Evolutionary conservation across 1,284 basidiomycete species (phyloP).

Genomic region (Boletus albobrunnescens): DNA sequence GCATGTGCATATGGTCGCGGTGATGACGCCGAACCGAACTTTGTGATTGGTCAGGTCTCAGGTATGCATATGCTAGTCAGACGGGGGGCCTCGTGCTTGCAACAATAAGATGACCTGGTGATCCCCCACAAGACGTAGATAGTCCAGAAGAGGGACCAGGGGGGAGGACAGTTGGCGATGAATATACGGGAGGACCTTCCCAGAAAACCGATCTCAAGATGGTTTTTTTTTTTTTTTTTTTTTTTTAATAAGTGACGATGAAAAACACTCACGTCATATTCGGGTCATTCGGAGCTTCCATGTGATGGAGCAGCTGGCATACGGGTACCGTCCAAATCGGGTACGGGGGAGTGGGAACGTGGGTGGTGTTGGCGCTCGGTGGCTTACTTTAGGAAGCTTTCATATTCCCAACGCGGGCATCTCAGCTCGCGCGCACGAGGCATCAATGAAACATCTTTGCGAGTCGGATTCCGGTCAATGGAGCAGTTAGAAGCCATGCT

Average conservation of each 20-base stretch:
- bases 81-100: conserved; percentile 12
- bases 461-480: conserved; percentile 35
- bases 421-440: conserved; percentile 53
- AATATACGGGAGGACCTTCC: neutral
- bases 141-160: neutral
- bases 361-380: neutral
- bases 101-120: neutral
- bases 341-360: conserved; percentile 4
- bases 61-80: neutral
- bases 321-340: conserved; percentile 3
- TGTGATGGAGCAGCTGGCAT: conserved; percentile 41
- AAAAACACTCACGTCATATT: conserved; percentile 2
- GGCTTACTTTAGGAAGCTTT: conserved; percentile 11
- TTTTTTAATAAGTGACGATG: neutral
- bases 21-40: conserved; percentile 10
- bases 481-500: conserved; percentile 46
- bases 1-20: conserved; percentile 21
- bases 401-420: conserved; percentile 36
- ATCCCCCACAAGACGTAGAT: neutral
- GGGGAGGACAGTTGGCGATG: neutral
- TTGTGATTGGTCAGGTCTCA: conserved; percentile 14
- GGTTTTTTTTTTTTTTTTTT: neutral
- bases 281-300: conserved; percentile 43
- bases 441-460: conserved; percentile 52
- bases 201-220: conserved; percentile 2